Evolutionary conservation across 768 basidiomycete species (phyloP), one percentile per base, ranked within the genome.

Genomic region (Boletus tomentosulus): DNA sequence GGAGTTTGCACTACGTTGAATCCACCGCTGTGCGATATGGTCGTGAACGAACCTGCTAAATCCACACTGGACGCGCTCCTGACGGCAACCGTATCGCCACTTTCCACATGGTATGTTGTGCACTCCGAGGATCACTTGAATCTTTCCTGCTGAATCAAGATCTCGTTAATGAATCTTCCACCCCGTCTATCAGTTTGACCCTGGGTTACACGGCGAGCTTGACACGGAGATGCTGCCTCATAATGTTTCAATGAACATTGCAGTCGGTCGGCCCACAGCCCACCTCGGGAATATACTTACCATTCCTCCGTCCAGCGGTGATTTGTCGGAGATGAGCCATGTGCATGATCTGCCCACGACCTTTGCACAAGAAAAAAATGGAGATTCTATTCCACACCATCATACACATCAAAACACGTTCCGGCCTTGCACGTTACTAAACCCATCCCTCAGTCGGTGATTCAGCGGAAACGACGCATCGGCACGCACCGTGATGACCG

Each of bases 401-500:
- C 54, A 37, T 64, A 66, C 64, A 61, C 34, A 54, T 50, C 51
- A 41, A 51, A 39, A 44, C 27, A 44, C n/a, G 15, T 24, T 25
- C 15, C 3, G 25, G 43, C 22, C 11, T 44, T n/a, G 13, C 44
- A 6, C 38, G n/a, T 69, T 53, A 69, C 62, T 63, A 46, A 42
- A 44, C 9, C 45, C 10, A 41, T 10, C 41, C n/a, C 22, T 47
- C 3, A 55, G 46, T 44, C 51, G 53, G 57, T 3, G 41, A 50
- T 50, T 48, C 47, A 34, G 47, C 44, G 52, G 46, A 33, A 24
- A 50, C 7, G 11, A 39, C 11, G 2, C 6, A 13, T 25, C 2
- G 1, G 16, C 13, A 73, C 84, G 75, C 65, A 89, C 89, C 51
- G 96, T 99, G 70, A 99, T 98, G 59, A 99, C 97, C 47, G 94